Base-by-base conservation (phyloP, 805 yeast species). In the Saccharomyces eubayanus region DNA sequence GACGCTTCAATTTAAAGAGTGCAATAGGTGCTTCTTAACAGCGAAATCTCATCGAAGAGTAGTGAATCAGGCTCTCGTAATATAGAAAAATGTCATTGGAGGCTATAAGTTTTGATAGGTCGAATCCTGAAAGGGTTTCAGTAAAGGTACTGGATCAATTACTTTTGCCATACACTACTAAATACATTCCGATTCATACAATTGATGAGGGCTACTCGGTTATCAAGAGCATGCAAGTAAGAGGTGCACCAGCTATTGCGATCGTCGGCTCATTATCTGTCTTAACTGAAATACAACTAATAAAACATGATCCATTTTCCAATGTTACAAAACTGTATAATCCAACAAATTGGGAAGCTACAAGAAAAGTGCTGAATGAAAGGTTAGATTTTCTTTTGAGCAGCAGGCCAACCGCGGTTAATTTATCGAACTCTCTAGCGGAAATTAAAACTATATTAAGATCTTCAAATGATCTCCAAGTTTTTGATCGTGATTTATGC, bases 201-300 rank as follows among this genome's bases (percentile, higher is more conserved):
- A 82, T 88, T 50, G 84, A 84, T 48, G 90, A 85, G 67, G 97
- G 96, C 3, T 89, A 73, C 70, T 76, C 77, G 20, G 96, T 87
- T n/a, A 92, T 92, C 68, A 84, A 83, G 65, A 77, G 77, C 54
- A 92, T 92, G 99, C 90, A 88, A 63, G 97, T 95, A 4, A 78
- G 99, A 67, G 99, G 99, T 41, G 99, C 99, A 0, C 99, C 99
- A 0, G 98, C 98, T 1, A 92, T 92, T 66, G 97, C 97, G 57
- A 88, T 92, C 54, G 97, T 92, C 2, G 98, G 96, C 5, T 83
- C 90, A 1, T 77, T 91, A 55, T 81, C 96, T 1, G 79, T 92
- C 2, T 84, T 88, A 1, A 82, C 87, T n/a, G 97, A 92, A 59
- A 70, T 81, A 2, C 71, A 70, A 53, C 62, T 65, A 62, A 49